Percentiles rank a stretch among this genome's conserved stretches.
These are phyloP conservation scores for Kurtzmaniella quercitrusa DNA, from an alignment of 1,139 yeast species.

Conservation along the genomic window DNA sequence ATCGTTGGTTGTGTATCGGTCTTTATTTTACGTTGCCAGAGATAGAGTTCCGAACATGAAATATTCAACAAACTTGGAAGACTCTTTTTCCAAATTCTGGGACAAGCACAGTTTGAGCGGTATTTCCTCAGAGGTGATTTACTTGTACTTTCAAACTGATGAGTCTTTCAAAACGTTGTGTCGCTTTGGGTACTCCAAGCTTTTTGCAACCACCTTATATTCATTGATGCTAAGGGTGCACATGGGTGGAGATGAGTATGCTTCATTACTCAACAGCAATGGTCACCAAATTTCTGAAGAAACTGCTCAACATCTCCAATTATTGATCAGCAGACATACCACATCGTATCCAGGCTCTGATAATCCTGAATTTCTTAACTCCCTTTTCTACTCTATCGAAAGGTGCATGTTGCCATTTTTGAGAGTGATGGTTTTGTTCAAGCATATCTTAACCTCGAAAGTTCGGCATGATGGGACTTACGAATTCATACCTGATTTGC, in stretches of 20 bases:
- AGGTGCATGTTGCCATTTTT: conserved; percentile 30
- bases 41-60: not conserved
- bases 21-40: not conserved
- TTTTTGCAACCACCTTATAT: conserved; percentile 19
- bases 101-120: conserved; percentile 22
- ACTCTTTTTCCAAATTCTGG: conserved; percentile 20
- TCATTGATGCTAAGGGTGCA: conserved; percentile 14
- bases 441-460: conserved; percentile 28
- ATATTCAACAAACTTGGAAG: not conserved
- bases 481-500: conserved; percentile 15
- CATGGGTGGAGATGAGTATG: not conserved
- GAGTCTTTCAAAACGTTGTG: conserved; percentile 36
- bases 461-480: conserved; percentile 22
- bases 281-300: not conserved
- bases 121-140: conserved; percentile 33
- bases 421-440: conserved; percentile 32
- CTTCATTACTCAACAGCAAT: not conserved
- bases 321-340: not conserved
- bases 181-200: conserved; percentile 26
- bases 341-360: conserved; percentile 4
- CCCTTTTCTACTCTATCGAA: conserved; percentile 25
- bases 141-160: conserved; percentile 40
- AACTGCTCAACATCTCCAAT: conserved; percentile 1
- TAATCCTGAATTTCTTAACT: conserved; percentile 9
- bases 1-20: conserved; percentile 31